These are phyloP conservation scores for Malus hybrid DNA, from an alignment of 331 rosid species.

Conservation along the genomic window DNA sequence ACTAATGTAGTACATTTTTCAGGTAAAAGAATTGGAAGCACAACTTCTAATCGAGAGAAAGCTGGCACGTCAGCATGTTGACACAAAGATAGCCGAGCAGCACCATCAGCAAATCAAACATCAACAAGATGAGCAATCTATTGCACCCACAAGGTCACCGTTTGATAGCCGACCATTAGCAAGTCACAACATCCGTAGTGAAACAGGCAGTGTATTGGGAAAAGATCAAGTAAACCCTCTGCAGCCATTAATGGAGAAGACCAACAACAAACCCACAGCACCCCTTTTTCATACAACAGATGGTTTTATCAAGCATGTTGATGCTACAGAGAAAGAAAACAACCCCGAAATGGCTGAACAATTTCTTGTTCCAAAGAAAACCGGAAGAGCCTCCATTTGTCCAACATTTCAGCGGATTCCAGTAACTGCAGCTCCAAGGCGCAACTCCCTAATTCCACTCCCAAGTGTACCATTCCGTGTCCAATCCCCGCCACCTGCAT, in stretches of 20 bases:
- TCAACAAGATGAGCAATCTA: constrained; percentile 58
- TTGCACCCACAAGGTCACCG: constrained; percentile 34
- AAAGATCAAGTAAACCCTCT: constrained; percentile 43
- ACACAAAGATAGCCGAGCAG: constrained; percentile 86
- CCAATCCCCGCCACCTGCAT: constrained; percentile 32
- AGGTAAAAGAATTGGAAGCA: constrained; percentile 87
- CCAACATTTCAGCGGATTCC: constrained; percentile 50
- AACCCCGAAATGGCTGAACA: constrained; percentile 20
- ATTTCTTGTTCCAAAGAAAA: constrained; percentile 42
- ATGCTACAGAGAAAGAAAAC: constrained; percentile 57
- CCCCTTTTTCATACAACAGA: constrained; percentile 43
- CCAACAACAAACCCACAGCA: constrained; percentile 30
- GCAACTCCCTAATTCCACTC: constrained; percentile 76
- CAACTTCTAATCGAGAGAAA: constrained; percentile 85
- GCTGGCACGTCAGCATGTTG: constrained; percentile 88
- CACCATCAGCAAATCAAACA: constrained; percentile 50
- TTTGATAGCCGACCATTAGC: constrained; percentile 39
- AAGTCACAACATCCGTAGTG: constrained; percentile 48
- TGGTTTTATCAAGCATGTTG: constrained; percentile 46
- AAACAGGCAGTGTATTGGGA: constrained; percentile 24
- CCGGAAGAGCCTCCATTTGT: constrained; percentile 75
- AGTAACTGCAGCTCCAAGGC: constrained; percentile 45
- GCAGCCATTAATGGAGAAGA: constrained; percentile 56
- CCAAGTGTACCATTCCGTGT: constrained; percentile 44
- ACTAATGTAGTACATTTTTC: constrained; percentile 12